Conservation (phyloP, 805 yeast species). For the Barnettozyma sp. region DNA sequence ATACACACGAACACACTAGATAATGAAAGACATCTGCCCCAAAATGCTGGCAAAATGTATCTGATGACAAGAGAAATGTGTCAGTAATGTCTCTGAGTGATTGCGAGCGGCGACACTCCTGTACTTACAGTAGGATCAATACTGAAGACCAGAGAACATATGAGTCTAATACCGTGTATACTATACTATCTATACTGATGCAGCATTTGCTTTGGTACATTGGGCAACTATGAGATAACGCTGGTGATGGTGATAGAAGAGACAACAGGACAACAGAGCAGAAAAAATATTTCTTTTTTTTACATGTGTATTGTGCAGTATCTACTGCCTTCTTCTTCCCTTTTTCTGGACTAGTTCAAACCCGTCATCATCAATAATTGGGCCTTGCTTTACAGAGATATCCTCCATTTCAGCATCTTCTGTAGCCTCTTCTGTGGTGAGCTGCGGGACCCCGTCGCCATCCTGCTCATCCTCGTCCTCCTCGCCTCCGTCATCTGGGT, state of each 20-base stretch:
- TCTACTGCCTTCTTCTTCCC: slow-evolving; percentile 41
- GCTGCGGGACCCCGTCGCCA: slow-evolving; percentile 25
- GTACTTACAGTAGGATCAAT: slow-evolving; percentile 8
- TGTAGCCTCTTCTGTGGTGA: slow-evolving; percentile 18
- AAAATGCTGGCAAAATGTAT: slow-evolving; percentile 5
- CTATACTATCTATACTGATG: slow-evolving; percentile 6
- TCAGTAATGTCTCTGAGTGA: slow-evolving; percentile 2
- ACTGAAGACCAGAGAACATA: background rate
- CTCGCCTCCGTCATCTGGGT: slow-evolving; percentile 49
- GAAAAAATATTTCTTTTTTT: background rate
- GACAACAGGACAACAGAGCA: too few species aligned
- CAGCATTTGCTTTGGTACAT: too few species aligned
- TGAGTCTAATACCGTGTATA: background rate
- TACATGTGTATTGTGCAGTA: background rate
- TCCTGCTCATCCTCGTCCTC: slow-evolving; percentile 31
- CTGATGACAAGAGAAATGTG: slow-evolving; percentile 6
- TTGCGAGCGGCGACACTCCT: background rate
- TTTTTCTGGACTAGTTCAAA: slow-evolving; percentile 79
- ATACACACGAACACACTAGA: background rate
- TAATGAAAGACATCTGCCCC: slow-evolving; percentile 4
- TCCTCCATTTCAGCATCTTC: slow-evolving; percentile 35
- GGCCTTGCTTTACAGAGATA: slow-evolving; percentile 35
- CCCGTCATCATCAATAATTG: slow-evolving; percentile 89
- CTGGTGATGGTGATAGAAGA: too few species aligned
- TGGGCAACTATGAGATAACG: too few species aligned